Base-by-base conservation (phyloP, 371 early-diverging fungal genomes). In the Lichtheimia hyalospora region DNA sequence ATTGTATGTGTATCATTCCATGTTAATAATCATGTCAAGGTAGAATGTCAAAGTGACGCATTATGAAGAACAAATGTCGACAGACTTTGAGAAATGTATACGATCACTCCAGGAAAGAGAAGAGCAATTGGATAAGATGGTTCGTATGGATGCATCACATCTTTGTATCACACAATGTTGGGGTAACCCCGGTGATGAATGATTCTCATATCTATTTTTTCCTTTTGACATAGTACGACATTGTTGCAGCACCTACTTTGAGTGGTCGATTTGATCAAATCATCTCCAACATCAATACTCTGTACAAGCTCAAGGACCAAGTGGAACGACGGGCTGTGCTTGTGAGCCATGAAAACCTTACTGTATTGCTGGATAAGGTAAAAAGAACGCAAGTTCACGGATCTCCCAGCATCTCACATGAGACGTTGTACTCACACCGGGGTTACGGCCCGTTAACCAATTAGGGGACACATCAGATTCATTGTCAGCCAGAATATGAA, bases 251-350 rank as follows among this genome's bases (percentile, higher is more conserved):
- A 7, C 95, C 96, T 28, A 93, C 91, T 4, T 66, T 93, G 5
- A 87, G 92, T 25, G 97, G 96, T 1, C 86, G 97, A 25, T 90
- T 97, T 60, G 97, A 97, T 70, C 96, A 97, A 55, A 84, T 85
- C 12, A 88, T 97, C 69, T 77, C 88, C 10, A 85, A 75, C 55
- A 86, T 97, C 20, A 84, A 93, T 63, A 71, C 85, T 25, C 68
- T 95, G 20, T 89, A 70, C 23, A 46, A 58, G 18, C 79, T 77
- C 70, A 85, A 71, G 42, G 74, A 66, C 66, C 69, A 83, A 46
- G 59, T 68, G 14, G 73, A 77, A 39, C 77, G 92, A 40, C 69
- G 76, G 24, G 70, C 88, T 0, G 73, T 84, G 24, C 62, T 95
- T 5, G 67, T 91, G 8, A 88, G 90, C 28, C 84, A 89, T 27